Percentiles rank a stretch among this genome's conserved stretches.
Evolutionary conservation across 768 basidiomycete genomes (phyloP).

Genomic region (Leccinum uliginosum): DNA sequence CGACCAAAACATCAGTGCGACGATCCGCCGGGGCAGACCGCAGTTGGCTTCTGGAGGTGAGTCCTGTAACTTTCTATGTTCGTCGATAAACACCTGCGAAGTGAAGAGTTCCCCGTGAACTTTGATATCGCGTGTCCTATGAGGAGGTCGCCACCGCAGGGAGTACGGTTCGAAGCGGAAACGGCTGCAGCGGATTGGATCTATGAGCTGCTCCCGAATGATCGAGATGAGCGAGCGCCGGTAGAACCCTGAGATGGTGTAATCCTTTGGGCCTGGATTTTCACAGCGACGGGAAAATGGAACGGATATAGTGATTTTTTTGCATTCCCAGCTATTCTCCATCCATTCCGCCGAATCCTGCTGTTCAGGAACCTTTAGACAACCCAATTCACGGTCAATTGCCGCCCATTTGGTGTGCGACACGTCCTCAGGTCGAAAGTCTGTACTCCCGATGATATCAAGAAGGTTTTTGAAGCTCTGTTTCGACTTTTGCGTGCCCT

Average conservation of each 20-base stretch:
- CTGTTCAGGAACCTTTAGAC: not conserved
- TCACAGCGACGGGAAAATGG: not conserved
- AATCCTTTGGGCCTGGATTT: conserved; percentile 1
- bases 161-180: conserved; percentile 18
- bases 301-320: conserved; percentile 1
- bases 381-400: conserved; percentile 4
- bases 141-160: conserved; percentile 9
- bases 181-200: not conserved
- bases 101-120: conserved; percentile 17
- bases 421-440: conserved; percentile 5
- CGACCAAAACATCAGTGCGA: too few species aligned
- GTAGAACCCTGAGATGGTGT: conserved; percentile 5
- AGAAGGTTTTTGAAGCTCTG: conserved; percentile 8
- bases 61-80: conserved; percentile 13
- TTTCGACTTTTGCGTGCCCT: conserved; percentile 13
- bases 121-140: not conserved
- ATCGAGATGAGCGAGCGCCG: conserved; percentile 14
- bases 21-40: not conserved
- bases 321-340: conserved; percentile 1
- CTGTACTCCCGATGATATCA: conserved; percentile 11
- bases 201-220: conserved; percentile 16
- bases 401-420: not conserved
- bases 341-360: conserved; percentile 3
- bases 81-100: conserved; percentile 8
- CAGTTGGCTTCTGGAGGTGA: conserved; percentile 15